Evolutionary conservation across 73 alveolate species (phyloP), one percentile per base, ranked within the genome.

Genomic region (Durusdinium trenchii): DNA sequence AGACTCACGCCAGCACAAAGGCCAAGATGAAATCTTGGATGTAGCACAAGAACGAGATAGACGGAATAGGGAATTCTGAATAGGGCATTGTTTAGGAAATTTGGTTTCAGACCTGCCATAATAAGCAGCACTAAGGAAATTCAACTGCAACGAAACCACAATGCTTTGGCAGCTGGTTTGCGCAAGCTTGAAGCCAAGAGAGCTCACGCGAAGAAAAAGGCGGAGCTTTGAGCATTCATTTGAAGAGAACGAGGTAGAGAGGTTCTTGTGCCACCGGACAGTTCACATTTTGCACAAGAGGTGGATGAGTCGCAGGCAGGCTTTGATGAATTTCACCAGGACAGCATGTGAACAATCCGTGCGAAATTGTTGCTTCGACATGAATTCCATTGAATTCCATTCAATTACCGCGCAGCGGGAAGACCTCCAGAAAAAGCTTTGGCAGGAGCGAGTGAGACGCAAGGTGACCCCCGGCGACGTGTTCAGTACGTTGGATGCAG

Each of bases 401-500:
- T 23, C 73, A 60, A 1, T 23, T 23, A 23, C 7, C 3, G 18
- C 3, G 73, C 73, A 23, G 73, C 73, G n/a, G 30, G 32, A 60
- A 60, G 4, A 60, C 73, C 73, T 32, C 18, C 73, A 32, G 18
- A 32, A 60, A 23, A 23, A 23, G 73, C 1, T 60, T 60, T 60
- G 1, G 91, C 91, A 81, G 91, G 91, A 81, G 47, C 91, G 91
- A 6, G 67, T 54, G 73, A 84, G 94, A 36, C 82, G 64, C 51
- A 47, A 89, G 86, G 96, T 89, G 32, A 89, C 96, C 6, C 96
- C 96, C 1, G 96, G 96, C 3, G 96, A 89, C 40, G 96, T 89
- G 52, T 89, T 89, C 54, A 10, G 54, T 38, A 64, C 96, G 36
- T 69, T 89, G 86, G 96, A 89, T 46, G 96, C 86, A 35, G 96